Base-by-base conservation (phyloP, 2,329 filamentous ascomycete genomes). In the Calonectria naviculata region DNA sequence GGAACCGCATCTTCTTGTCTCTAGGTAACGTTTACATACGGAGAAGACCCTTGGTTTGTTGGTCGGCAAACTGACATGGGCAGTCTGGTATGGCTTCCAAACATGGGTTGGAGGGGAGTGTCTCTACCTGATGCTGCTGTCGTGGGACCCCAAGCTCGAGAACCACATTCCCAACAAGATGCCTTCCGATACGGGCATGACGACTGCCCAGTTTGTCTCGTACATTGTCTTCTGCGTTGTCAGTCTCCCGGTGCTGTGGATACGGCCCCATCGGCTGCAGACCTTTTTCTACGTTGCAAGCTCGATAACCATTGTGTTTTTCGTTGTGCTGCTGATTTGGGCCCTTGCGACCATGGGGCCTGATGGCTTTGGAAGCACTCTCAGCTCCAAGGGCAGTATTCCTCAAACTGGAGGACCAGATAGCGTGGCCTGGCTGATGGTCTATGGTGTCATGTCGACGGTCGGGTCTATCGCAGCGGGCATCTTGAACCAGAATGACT, bases 101-200 rank as follows among this genome's bases (percentile, higher is more conserved):
- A 82, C 85, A 5, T 87, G 85, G 83, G 83, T 86, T 46, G 86
- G 86, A 15, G 85, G 85, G 3, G 80, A 85, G 74, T 87, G 85
- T 60, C 72, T 86, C 66, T 85, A 87, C 62, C 80, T 87, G 52
- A 85, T 85, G 62, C 79, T 88, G 6, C 82, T 84, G 13, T 85
- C 86, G 2, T 84, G 85, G 76, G 84, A 85, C 73, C 85, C 85
- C 13, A 79, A 80, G 9, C 79, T 86, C 38, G 85, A 86, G 65
- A 60, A 80, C 0, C 83, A 83, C 70, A 82, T 87, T 49, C 82
- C 80, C 17, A 86, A 86, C 74, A 79, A 76, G 44, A 84, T 87
- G 60, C 81, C 85, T 5, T 76, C 72, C 1, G 78, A 78, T 24
- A 85, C 83, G 1, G 84, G 84, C 28, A 85, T 85, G 80, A 87